Evolutionary conservation across 2,329 filamentous ascomycete species (phyloP), one percentile per base, ranked within the genome.

Genomic region (Ophiostoma australiae): DNA sequence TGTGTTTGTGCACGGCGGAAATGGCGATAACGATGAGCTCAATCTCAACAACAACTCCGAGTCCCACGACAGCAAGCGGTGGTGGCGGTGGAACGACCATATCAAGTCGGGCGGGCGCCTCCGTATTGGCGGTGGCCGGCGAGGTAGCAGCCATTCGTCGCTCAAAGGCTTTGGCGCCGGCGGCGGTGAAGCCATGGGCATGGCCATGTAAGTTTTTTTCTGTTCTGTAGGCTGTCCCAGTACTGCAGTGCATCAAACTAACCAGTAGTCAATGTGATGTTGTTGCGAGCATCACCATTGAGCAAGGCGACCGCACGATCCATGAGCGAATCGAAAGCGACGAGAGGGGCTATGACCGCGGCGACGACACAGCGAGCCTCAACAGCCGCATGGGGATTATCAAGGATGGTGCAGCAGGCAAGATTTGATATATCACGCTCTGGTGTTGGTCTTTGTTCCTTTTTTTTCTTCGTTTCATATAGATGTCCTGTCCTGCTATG

Each of bases 251-350:
- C 15, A 15, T 69, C 5, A 39, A 17, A 61, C 58, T 72, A 63
- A 68, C 37, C 17, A 66, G n/a, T 74, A 78, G 58, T 20, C 82
- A 83, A 73, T 80, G 82, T 76, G 80, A 83, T 72, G 81, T 80
- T 1, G 79, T 82, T 0, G 83, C 81, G 7, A 80, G 76, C 3
- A 80, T 83, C 0, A 79, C 81, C 4, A 79, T 83, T 0, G 82
- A 83, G 73, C 75, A 76, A 8, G 71, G 68, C 23, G 70, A 70
- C 66, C 69, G 44, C 52, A 65, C 48, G 23, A 55, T 39, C 17
- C 63, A 66, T 5, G 33, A 66, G n/a, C 33, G 33, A 4, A 66
- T 39, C 20, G 33, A 66, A 3, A 65, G 7, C 20, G 33, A 65
- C 10, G 63, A 61, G 55, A 33, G 55, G 7, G 55, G 55, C 8